These are phyloP conservation scores for Inga oerstediana DNA, from an alignment of 306 rosid genomes.

Conservation along the genomic window DNA sequence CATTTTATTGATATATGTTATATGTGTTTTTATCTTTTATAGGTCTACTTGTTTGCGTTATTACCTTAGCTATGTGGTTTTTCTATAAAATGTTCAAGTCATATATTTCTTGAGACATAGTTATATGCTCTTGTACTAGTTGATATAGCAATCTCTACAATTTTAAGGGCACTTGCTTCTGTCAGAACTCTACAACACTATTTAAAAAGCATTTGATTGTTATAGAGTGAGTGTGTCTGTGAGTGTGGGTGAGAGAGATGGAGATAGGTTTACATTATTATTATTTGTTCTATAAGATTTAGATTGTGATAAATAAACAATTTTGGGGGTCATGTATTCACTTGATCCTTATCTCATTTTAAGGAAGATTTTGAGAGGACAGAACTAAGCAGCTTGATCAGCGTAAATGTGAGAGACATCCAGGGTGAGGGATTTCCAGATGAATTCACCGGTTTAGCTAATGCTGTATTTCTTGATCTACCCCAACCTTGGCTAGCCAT, in stretches of 20 bases:
- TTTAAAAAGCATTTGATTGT: not conserved
- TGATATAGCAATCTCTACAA: not conserved
- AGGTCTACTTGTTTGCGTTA: not conserved
- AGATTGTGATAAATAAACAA: not conserved
- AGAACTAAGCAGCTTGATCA: conserved; percentile 68
- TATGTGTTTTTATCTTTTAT: conserved; percentile 10
- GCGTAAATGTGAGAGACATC: conserved; percentile 77
- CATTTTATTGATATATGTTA: not conserved
- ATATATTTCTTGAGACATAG: conserved; percentile 3
- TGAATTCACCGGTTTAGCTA: conserved; percentile 58
- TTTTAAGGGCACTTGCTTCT: not conserved
- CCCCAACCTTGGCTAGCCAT: conserved; percentile 94
- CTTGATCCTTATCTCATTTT: conserved; percentile 12
- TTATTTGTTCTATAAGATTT: not conserved
- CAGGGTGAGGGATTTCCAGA: conserved; percentile 91
- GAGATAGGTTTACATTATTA: not conserved
- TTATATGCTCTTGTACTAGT: not conserved
- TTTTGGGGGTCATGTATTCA: not conserved
- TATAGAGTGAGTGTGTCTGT: conserved; percentile 45
- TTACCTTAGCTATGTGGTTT: not conserved
- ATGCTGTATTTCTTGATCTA: conserved; percentile 81
- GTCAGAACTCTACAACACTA: not conserved
- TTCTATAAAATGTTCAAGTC: not conserved
- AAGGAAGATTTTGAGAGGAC: conserved; percentile 92
- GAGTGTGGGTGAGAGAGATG: not conserved